phyloP scores from a whole-genome alignment of 305 asterid species.

The Salvia sclarea region DNA sequence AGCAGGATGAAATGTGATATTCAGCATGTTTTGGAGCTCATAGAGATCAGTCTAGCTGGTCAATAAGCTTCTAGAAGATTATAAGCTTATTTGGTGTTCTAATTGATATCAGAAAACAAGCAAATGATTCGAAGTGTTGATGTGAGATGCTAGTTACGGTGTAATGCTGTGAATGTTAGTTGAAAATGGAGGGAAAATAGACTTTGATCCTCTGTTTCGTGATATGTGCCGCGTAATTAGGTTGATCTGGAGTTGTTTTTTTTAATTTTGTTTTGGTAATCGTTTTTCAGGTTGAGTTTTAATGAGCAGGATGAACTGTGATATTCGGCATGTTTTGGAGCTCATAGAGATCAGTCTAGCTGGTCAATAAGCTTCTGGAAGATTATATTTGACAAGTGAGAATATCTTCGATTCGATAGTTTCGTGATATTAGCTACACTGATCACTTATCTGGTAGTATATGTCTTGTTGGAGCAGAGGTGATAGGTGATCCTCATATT shows the following conservation, averaged over 20 bases:
- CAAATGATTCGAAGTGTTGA: neutral
- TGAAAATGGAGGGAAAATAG: neutral
- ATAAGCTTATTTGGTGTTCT: too few relatives aligned
- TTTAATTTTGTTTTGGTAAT: neutral
- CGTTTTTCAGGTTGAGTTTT: neutral
- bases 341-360: conserved; percentile 14
- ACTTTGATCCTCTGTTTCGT: conserved; percentile 7
- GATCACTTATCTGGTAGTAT: neutral
- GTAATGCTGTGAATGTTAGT: neutral
- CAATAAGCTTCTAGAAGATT: too few relatives aligned
- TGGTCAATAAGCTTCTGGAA: conserved; percentile 16
- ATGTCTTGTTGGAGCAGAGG: conserved; percentile 36
- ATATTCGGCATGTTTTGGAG: conserved; percentile 22
- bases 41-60: too few relatives aligned
- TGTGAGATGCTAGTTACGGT: neutral
- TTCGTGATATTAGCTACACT: too few relatives aligned
- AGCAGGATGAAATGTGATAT: too few relatives aligned
- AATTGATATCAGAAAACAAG: neutral
- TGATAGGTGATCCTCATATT: conserved; percentile 35
- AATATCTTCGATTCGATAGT: neutral
- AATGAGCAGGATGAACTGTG: conserved; percentile 26
- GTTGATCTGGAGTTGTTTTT: conserved; percentile 3
- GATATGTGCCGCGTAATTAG: conserved; percentile 9
- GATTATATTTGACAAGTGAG: conserved; percentile 1
- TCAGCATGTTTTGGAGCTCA: too few relatives aligned